Base-by-base conservation (phyloP, 2,329 filamentous ascomycete species). In the Apiospora rasikravindrae region DNA sequence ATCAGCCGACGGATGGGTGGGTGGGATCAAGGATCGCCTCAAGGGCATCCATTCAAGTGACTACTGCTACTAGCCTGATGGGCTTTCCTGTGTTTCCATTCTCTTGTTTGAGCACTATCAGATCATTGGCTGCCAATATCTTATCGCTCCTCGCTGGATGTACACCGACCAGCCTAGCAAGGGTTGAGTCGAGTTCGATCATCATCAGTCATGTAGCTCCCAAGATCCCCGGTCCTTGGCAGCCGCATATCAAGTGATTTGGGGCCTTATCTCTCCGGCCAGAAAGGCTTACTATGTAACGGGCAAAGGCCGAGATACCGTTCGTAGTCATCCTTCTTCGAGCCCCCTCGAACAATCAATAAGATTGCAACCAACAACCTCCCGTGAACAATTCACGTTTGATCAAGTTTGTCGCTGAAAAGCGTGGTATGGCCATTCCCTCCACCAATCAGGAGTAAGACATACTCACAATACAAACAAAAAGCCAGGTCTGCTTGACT, bases 391-490 rank as follows among this genome's bases (percentile, higher is more conserved):
- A 33, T 40, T 64, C 33, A 5, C 16, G 33, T 40, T n/a, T 64
- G 29, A n/a, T 24, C 22, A 24, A 57, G 14, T 29, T 29, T 14
- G 14, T 57, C 26, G 51, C 4, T 33, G 26, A 19, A 13, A 24
- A 57, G 2, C 7, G 49, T 53, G 51, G 13, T 13, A 57, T 7
- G 24, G 51, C 51, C 24, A 26, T 13, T 14, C 26, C 33, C 57
- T 13, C 3, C 22, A n/a, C 33, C 33, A 5, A 37, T 37, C 33
- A n/a, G 33, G 33, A 37, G 29, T 13, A 64, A 64, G 19, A 19
- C 57, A 37, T 64, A 64, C 57, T 64, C 57, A 40, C 19, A 24
- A 64, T 40, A 40, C 57, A 64, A 64, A 64, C 29, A 64, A 33
- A 40, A n/a, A n/a, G 33, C 19, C 19, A n/a, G 29, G 26, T 33